Percentiles rank a stretch among this genome's conserved stretches.
phyloP scores from a whole-genome alignment of 1,284 basidiomycete genomes.

The Testicularia cyperi region DNA sequence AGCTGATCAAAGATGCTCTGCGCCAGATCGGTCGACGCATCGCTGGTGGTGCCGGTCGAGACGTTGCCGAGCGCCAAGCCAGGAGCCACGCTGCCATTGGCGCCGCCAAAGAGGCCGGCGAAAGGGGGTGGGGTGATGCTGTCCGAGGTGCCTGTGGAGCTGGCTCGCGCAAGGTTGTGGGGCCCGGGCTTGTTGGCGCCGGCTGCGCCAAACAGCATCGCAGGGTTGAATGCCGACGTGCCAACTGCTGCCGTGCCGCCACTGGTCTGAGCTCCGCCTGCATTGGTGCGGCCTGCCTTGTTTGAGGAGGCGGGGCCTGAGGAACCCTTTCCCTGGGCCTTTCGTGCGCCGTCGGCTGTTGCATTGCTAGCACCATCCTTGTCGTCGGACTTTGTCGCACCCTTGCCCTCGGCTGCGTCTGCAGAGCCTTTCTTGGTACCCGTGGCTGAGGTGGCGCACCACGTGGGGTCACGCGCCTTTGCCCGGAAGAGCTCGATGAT shows the following conservation, averaged over 20 bases:
- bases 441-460: constrained; percentile 47
- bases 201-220: constrained; percentile 16
- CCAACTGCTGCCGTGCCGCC: constrained; percentile 24
- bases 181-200: constrained; percentile 7
- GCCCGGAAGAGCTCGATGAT: constrained; percentile 55
- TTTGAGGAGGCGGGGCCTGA: constrained; percentile 8
- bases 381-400: too few species aligned
- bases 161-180: constrained; percentile 13
- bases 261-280: constrained; percentile 6
- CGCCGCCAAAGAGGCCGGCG: constrained; percentile 17
- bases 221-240: constrained; percentile 33
- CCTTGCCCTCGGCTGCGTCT: constrained; percentile 13
- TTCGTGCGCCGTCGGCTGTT: too few species aligned
- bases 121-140: constrained; percentile 37
- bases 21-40: constrained; percentile 30
- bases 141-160: constrained; percentile 24
- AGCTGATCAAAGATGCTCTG: constrained; percentile 49
- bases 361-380: too few species aligned
- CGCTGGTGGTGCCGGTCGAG: constrained; percentile 24
- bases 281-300: constrained; percentile 7
- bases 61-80: constrained; percentile 27
- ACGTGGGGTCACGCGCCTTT: constrained; percentile 49
- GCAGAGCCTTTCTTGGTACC: constrained; percentile 16
- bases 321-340: too few species aligned
- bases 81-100: constrained; percentile 5